A percentile compares a stretch with the other conserved stretches of the same genome.
These are phyloP conservation scores for Crataegus laevigata DNA, from an alignment of 306 rosid genomes.

Conservation along the genomic window DNA sequence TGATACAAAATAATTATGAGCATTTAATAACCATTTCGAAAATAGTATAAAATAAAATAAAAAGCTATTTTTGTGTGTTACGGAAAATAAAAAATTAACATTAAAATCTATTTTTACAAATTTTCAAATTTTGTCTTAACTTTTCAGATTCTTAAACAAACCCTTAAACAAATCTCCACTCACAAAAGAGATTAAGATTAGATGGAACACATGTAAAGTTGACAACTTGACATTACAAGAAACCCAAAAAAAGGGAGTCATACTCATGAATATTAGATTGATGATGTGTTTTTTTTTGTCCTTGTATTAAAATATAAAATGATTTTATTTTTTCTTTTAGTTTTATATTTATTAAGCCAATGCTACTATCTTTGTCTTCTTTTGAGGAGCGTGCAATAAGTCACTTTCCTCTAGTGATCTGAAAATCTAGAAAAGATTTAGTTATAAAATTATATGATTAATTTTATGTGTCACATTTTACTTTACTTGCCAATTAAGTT, in stretches of 20 bases:
- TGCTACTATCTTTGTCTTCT: slow-evolving; percentile 40
- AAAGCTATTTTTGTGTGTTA: too few relatives aligned
- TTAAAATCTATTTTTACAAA: too few relatives aligned
- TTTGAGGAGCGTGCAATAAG: slow-evolving; percentile 28
- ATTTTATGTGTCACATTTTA: slow-evolving; percentile 15
- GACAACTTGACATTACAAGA: slow-evolving; percentile 16
- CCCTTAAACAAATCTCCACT: not conserved
- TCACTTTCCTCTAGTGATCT: slow-evolving; percentile 43
- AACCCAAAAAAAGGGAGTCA: not conserved
- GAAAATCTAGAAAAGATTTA: slow-evolving; percentile 61
- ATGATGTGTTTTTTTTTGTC: not conserved
- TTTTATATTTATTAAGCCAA: slow-evolving; percentile 6
- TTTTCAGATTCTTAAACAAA: not conserved
- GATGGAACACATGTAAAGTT: not conserved
- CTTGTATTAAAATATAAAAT: not conserved
- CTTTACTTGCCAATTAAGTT: not conserved
- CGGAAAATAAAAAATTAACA: too few relatives aligned
- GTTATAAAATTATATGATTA: not conserved
- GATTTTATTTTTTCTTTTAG: not conserved
- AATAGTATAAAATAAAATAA: too few relatives aligned
- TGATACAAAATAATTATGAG: too few relatives aligned
- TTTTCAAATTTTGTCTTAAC: too few relatives aligned
- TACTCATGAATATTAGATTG: not conserved
- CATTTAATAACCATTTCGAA: too few relatives aligned
- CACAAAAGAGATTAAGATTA: not conserved